A percentile compares a stretch with the other conserved stretches of the same genome.
These are phyloP conservation scores for Domatiomyces globalis DNA, from an alignment of 2,329 filamentous ascomycete genomes.

Conservation along the genomic window DNA sequence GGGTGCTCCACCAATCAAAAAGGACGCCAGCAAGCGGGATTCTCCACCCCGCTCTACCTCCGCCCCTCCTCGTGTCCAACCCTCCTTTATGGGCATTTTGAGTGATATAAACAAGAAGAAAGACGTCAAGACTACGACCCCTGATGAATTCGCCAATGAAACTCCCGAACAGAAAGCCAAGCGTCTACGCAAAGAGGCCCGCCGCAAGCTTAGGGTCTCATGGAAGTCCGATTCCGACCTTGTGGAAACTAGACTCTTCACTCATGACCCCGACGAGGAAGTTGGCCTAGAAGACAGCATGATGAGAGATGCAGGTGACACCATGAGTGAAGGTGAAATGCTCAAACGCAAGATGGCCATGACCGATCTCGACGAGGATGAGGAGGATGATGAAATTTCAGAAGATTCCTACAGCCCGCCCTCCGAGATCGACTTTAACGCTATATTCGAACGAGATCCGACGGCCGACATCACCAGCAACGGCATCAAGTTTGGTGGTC, in stretches of 20 bases:
- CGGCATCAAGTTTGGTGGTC: slow-evolving; percentile 31
- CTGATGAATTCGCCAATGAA: slow-evolving; percentile 41
- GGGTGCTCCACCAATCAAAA: slow-evolving; percentile 19
- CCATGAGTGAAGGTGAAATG: slow-evolving; percentile 41
- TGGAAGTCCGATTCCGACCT: slow-evolving; percentile 46
- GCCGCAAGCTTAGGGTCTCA: slow-evolving; percentile 45
- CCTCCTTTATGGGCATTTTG: slow-evolving; percentile 37
- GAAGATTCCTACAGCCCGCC: slow-evolving; percentile 25
- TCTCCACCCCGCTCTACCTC: slow-evolving; percentile 16
- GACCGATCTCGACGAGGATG: slow-evolving; percentile 46
- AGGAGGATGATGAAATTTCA: slow-evolving; percentile 34
- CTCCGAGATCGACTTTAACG: slow-evolving; percentile 27
- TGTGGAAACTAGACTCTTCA: slow-evolving; percentile 44
- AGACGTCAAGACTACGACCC: slow-evolving; percentile 37
- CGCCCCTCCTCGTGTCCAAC: slow-evolving; percentile 25
- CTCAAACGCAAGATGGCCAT: slow-evolving; percentile 38
- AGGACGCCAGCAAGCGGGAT: slow-evolving; percentile 25
- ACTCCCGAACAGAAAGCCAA: slow-evolving; percentile 46
- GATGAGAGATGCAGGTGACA: slow-evolving; percentile 44
- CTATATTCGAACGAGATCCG: slow-evolving; percentile 21
- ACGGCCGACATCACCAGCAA: slow-evolving; percentile 18
- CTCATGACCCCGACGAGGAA: slow-evolving; percentile 50
- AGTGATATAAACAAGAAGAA: slow-evolving; percentile 43
- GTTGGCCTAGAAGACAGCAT: slow-evolving; percentile 44
- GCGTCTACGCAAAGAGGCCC: slow-evolving; percentile 46